phyloP scores from a whole-genome alignment of 352 stramenopile genomes.

The Pelagophyceae sp. region DNA sequence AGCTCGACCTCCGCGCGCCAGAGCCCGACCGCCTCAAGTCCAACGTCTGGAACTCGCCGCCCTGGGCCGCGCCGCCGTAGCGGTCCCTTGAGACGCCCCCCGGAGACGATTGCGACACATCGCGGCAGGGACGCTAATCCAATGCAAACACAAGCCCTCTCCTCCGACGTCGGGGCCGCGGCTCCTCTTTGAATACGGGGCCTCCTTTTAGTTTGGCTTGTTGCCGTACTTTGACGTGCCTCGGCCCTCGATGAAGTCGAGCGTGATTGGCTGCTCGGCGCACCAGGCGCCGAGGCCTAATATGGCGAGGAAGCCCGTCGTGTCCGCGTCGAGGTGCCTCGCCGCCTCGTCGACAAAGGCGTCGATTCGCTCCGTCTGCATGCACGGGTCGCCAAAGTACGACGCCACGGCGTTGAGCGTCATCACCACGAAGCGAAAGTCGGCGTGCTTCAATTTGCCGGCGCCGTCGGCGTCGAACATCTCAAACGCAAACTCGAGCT shows the following conservation, averaged over 20 bases:
- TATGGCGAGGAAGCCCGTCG: not conserved
- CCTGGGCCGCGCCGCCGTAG: not conserved
- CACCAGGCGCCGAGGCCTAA: not conserved
- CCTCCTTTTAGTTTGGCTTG: not conserved
- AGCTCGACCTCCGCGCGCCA: not conserved
- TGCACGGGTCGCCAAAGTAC: conserved; percentile 14
- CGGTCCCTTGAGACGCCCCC: too few species aligned
- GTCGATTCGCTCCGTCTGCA: conserved; percentile 4
- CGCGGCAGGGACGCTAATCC: too few species aligned
- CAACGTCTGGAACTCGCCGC: not conserved
- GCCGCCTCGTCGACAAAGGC: conserved; percentile 3
- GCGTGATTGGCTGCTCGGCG: not conserved
- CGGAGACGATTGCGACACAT: too few species aligned
- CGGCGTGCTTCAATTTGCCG: not conserved
- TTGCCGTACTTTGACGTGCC: not conserved
- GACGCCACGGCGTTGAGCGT: conserved; percentile 15
- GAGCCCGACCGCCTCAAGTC: not conserved
- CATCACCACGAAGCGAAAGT: conserved; percentile 4
- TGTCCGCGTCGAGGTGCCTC: not conserved
- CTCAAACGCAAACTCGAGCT: conserved; percentile 14
- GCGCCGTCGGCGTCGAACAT: not conserved
- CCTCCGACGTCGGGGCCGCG: too few species aligned
- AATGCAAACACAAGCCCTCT: too few species aligned
- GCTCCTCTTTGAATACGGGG: too few species aligned
- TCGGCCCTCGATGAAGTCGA: conserved; percentile 13